These are phyloP conservation scores for Casuarina cunninghamiana DNA, from an alignment of 306 rosid genomes.

Conservation along the genomic window DNA sequence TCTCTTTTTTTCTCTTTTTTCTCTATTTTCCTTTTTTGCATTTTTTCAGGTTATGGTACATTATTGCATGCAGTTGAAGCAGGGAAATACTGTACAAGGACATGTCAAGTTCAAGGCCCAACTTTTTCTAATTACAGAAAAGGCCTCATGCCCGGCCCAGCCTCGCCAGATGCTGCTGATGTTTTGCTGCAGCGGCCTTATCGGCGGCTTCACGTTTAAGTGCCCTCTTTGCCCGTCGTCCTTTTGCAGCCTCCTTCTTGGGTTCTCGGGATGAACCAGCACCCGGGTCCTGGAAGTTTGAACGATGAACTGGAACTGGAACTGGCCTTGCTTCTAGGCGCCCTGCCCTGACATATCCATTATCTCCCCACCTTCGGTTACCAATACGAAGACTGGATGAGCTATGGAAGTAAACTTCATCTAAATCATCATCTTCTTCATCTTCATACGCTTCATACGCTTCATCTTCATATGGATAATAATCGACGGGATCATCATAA, in stretches of 20 bases:
- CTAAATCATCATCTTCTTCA: conserved; percentile 47
- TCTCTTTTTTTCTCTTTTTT: too few relatives aligned
- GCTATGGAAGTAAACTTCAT: conserved; percentile 54
- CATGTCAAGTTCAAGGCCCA: neutral
- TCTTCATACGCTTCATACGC: conserved; percentile 52
- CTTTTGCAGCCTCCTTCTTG: conserved; percentile 47
- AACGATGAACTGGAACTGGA: conserved; percentile 34
- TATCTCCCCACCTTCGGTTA: conserved; percentile 90
- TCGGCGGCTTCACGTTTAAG: conserved; percentile 85
- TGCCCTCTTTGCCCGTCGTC: conserved; percentile 85
- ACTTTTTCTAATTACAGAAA: conserved; percentile 7
- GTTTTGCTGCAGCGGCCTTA: conserved; percentile 81
- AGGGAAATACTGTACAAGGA: conserved; percentile 30
- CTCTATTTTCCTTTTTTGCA: too few relatives aligned
- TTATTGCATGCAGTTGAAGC: conserved; percentile 7
- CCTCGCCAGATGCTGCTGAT: conserved; percentile 65
- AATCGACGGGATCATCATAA: conserved; percentile 45
- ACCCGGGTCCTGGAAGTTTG: conserved; percentile 42
- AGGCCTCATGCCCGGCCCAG: conserved; percentile 54
- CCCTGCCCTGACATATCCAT: conserved; percentile 73
- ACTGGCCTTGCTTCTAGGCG: conserved; percentile 77
- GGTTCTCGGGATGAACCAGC: conserved; percentile 66
- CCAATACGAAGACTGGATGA: conserved; percentile 72
- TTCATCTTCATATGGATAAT: conserved; percentile 50
- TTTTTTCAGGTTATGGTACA: neutral